Conservation (phyloP, 192 early-diverging fungal species). For the Coemansia sp. region DNA sequence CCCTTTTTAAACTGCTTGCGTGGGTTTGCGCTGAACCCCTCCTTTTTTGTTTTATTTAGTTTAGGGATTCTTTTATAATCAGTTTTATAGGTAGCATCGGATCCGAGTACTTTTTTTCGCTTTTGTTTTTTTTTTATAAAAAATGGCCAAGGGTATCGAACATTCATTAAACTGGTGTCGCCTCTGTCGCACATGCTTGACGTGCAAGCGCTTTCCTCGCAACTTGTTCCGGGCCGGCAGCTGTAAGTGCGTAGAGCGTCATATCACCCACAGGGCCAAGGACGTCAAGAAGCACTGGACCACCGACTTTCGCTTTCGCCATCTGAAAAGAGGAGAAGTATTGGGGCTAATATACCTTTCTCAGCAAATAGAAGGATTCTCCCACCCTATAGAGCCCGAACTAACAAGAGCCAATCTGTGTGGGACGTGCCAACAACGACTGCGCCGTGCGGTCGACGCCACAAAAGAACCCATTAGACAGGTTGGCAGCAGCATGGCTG, state of each 20-base stretch:
- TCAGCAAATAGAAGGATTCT: constrained; percentile 11
- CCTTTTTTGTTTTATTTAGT: not conserved
- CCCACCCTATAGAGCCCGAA: constrained; percentile 24
- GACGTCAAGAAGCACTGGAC: constrained; percentile 27
- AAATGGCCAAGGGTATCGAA: constrained; percentile 9
- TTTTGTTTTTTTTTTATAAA: not conserved
- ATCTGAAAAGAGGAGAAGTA: constrained; percentile 17
- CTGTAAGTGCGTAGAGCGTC: constrained; percentile 25
- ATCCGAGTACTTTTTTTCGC: not conserved
- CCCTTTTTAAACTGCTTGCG: not conserved
- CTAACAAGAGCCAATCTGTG: constrained; percentile 47
- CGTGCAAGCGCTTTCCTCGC: constrained; percentile 29
- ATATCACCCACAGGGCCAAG: constrained; percentile 24
- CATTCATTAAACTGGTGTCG: constrained; percentile 52
- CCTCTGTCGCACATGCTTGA: constrained; percentile 36
- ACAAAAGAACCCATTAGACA: constrained; percentile 8
- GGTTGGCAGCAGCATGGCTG: not conserved
- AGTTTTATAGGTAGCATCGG: not conserved
- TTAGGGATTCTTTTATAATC: not conserved
- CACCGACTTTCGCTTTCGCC: constrained; percentile 46
- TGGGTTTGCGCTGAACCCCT: not conserved
- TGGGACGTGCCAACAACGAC: constrained; percentile 50
- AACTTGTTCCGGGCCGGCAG: constrained; percentile 7
- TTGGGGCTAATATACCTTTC: constrained; percentile 12
- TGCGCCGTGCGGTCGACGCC: constrained; percentile 37